These are phyloP conservation scores for Claviceps fusiformis DNA, from an alignment of 2,329 filamentous ascomycete species.

Conservation along the genomic window DNA sequence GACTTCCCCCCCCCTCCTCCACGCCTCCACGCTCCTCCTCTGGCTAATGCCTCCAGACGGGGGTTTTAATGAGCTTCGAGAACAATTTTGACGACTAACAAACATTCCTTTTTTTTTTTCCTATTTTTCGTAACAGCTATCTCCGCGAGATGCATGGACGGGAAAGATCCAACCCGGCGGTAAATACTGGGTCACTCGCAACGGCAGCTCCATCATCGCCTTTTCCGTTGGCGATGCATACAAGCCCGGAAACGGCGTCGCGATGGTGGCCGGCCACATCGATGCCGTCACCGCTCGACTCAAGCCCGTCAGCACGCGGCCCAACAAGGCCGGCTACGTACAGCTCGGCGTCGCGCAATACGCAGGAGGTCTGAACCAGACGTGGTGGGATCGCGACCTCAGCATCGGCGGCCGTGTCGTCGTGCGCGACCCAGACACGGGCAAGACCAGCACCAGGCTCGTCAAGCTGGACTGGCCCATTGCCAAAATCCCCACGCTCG, in stretches of 20 bases:
- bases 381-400: conserved; percentile 96
- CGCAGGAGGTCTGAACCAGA: conserved; percentile 71
- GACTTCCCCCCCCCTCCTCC: too few species aligned
- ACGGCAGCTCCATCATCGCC: conserved; percentile 72
- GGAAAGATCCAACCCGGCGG: conserved; percentile 61
- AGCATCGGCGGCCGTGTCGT: conserved; percentile 82
- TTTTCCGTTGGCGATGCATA: conserved; percentile 75
- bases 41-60: too few species aligned
- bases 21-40: too few species aligned
- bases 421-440: conserved; percentile 55
- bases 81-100: not conserved
- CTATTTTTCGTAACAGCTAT: conserved; percentile 35
- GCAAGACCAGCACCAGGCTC: conserved; percentile 67
- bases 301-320: conserved; percentile 79
- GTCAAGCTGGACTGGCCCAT: conserved; percentile 94
- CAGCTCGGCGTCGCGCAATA: conserved; percentile 91
- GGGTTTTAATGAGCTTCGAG: not conserved
- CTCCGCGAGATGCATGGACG: conserved; percentile 66
- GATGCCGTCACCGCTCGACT: conserved; percentile 82
- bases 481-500: conserved; percentile 79
- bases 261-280: conserved; percentile 82
- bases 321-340: conserved; percentile 71
- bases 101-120: too few species aligned
- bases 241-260: conserved; percentile 71
- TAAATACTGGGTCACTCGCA: conserved; percentile 80